A percentile compares a stretch with the other conserved stretches of the same genome.
These are phyloP conservation scores for Cystobasidium pallidum DNA, from an alignment of 1,284 basidiomycete species.

Conservation along the genomic window DNA sequence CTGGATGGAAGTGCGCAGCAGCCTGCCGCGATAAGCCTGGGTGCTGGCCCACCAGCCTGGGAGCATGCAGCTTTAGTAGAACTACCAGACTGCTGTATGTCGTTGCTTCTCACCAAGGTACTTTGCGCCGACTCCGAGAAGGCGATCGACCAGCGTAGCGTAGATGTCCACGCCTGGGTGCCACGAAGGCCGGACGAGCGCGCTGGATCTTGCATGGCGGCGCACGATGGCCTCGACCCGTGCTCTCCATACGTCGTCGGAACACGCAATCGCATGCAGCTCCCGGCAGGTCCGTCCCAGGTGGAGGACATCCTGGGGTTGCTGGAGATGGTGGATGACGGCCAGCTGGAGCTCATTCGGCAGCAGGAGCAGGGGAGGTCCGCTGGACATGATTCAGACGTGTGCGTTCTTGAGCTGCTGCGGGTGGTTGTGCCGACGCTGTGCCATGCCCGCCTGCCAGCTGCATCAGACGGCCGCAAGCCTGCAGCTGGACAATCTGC, in stretches of 20 bases:
- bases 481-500: too few relatives aligned
- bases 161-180: constrained; percentile 21
- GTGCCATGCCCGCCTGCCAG: too few relatives aligned
- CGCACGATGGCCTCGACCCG: constrained; percentile 13
- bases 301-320: constrained; percentile 24
- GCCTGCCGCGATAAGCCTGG: constrained; percentile 21
- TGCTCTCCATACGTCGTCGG: constrained; percentile 34
- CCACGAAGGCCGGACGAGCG: not conserved
- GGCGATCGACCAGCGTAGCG: constrained; percentile 2
- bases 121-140: constrained; percentile 15
- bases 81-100: not conserved
- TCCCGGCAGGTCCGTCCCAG: constrained; percentile 18
- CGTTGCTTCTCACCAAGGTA: constrained; percentile 23
- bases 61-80: not conserved
- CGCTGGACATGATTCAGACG: not conserved
- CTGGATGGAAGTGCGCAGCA: constrained; percentile 21
- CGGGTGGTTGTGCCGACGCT: too few relatives aligned
- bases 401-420: too few relatives aligned
- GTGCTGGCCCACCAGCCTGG: constrained; percentile 41
- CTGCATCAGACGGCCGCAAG: too few relatives aligned
- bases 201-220: not conserved
- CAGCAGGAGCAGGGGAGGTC: constrained; percentile 19
- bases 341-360: constrained; percentile 33
- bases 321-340: constrained; percentile 17
- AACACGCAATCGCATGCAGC: constrained; percentile 9